A percentile compares a stretch with the other conserved stretches of the same genome.
These are phyloP conservation scores for Pterulicium gracile DNA, from an alignment of 1,284 basidiomycete genomes.

Conservation along the genomic window DNA sequence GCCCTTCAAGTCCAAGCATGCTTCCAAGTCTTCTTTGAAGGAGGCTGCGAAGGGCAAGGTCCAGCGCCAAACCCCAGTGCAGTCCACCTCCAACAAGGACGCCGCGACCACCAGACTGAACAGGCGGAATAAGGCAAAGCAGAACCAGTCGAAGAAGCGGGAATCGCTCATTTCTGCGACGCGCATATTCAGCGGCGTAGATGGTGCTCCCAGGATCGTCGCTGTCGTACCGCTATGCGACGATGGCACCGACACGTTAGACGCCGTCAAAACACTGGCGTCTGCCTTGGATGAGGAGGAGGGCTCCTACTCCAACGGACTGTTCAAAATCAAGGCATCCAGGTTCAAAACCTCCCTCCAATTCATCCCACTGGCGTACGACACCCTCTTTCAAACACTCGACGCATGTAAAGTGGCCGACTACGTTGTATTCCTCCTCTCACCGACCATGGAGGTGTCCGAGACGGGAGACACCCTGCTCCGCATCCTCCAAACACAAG, in stretches of 20 bases:
- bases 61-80: constrained; percentile 42
- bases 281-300: constrained; percentile 38
- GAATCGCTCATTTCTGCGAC: constrained; percentile 58
- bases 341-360: constrained; percentile 87
- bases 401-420: constrained; percentile 88
- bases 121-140: constrained; percentile 72
- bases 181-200: constrained; percentile 64
- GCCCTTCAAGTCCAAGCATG: constrained; percentile 81
- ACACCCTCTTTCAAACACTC: constrained; percentile 67
- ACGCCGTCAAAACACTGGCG: constrained; percentile 50
- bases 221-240: constrained; percentile 59
- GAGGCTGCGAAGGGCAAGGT: constrained; percentile 74
- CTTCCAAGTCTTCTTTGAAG: constrained; percentile 74
- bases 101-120: constrained; percentile 54
- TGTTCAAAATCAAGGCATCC: constrained; percentile 31
- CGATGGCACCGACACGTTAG: constrained; percentile 18
- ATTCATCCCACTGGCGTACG: constrained; percentile 68
- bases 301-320: neutral
- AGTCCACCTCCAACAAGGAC: constrained; percentile 23
- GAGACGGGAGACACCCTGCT: constrained; percentile 84
- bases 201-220: constrained; percentile 73
- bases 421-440: constrained; percentile 82
- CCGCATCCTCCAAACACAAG: constrained; percentile 78
- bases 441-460: constrained; percentile 75
- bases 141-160: constrained; percentile 64